These are phyloP conservation scores for Aquilaria sinensis DNA, from an alignment of 345 rosid species.

Conservation along the genomic window DNA sequence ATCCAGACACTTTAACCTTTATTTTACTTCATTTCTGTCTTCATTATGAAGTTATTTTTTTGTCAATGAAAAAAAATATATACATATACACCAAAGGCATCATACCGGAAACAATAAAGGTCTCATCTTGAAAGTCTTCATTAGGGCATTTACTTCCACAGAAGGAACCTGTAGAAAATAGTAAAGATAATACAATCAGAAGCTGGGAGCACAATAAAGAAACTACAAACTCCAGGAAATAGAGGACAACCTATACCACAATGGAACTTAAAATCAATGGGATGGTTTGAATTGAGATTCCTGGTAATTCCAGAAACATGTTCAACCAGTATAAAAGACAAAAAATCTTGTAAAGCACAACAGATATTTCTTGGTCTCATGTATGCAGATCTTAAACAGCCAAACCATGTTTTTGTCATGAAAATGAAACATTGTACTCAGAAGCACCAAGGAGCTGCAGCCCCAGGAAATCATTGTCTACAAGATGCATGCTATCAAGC, in stretches of 20 bases:
- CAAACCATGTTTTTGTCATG: too few relatives aligned
- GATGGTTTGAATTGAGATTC: slow-evolving; percentile 12
- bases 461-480: too few relatives aligned
- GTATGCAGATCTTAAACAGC: too few relatives aligned
- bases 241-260: slow-evolving; percentile 3
- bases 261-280: slow-evolving; percentile 11
- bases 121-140: slow-evolving; percentile 93
- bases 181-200: slow-evolving; percentile 1
- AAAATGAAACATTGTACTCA: too few relatives aligned
- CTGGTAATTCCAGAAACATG: not conserved
- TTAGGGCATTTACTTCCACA: slow-evolving; percentile 85
- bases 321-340: not conserved
- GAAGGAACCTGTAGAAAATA: slow-evolving; percentile 63
- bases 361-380: too few relatives aligned
- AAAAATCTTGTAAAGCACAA: too few relatives aligned
- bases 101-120: slow-evolving; percentile 83
- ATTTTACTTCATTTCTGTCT: too few relatives aligned
- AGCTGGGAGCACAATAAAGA: slow-evolving; percentile 1
- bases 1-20: too few relatives aligned
- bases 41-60: too few relatives aligned
- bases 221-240: slow-evolving; percentile 2
- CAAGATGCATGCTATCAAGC: too few relatives aligned
- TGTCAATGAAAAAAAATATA: too few relatives aligned
- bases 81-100: not conserved
- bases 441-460: too few relatives aligned